A percentile compares a stretch with the other conserved stretches of the same genome.
phyloP scores from a whole-genome alignment of 163 green algal genomes.

The Scenedesmus sp. region DNA sequence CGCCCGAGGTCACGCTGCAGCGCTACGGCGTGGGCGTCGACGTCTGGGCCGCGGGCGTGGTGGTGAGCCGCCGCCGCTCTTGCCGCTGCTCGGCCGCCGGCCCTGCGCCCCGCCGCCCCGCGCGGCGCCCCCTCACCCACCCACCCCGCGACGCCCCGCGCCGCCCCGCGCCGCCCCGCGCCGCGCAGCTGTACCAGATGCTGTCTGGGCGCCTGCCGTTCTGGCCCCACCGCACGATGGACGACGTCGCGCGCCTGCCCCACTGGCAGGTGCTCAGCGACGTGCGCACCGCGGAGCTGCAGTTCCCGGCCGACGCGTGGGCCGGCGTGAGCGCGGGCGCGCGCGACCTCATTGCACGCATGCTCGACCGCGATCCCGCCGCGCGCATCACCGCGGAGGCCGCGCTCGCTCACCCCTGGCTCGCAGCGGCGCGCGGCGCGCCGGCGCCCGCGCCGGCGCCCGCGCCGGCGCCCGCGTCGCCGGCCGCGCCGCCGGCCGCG shows the following conservation, averaged over 20 bases:
- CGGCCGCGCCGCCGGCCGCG: too few species aligned
- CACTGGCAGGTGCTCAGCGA: slow-evolving; percentile 31
- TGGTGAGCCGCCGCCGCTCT: slow-evolving; percentile 37
- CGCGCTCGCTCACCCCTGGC: slow-evolving; percentile 81
- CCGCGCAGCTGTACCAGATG: slow-evolving; percentile 43
- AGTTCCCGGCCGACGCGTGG: slow-evolving; percentile 34
- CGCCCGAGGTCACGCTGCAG: slow-evolving; percentile 35
- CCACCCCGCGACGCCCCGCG: too few species aligned
- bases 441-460: too few species aligned
- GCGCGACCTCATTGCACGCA: slow-evolving; percentile 73
- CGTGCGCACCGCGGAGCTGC: slow-evolving; percentile 29
- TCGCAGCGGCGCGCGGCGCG: slow-evolving; percentile 66
- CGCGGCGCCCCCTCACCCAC: too few species aligned
- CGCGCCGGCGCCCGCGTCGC: too few species aligned
- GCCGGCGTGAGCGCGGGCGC: slow-evolving; percentile 25
- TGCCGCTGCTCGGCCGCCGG: background rate
- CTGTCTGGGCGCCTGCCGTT: slow-evolving; percentile 39
- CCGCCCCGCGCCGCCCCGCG: background rate
- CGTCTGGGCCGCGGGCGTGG: slow-evolving; percentile 71
- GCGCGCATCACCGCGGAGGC: slow-evolving; percentile 78
- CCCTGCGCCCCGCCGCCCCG: background rate
- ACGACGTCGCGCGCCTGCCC: slow-evolving; percentile 24
- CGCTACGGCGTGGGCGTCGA: slow-evolving; percentile 59
- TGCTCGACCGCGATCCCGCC: slow-evolving; percentile 82
- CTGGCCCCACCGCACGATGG: slow-evolving; percentile 30